Evolutionary conservation across 495 filamentous ascomycete genomes (phyloP), one percentile per base, ranked within the genome.

Genomic region (Tuber microsphaerosporum): DNA sequence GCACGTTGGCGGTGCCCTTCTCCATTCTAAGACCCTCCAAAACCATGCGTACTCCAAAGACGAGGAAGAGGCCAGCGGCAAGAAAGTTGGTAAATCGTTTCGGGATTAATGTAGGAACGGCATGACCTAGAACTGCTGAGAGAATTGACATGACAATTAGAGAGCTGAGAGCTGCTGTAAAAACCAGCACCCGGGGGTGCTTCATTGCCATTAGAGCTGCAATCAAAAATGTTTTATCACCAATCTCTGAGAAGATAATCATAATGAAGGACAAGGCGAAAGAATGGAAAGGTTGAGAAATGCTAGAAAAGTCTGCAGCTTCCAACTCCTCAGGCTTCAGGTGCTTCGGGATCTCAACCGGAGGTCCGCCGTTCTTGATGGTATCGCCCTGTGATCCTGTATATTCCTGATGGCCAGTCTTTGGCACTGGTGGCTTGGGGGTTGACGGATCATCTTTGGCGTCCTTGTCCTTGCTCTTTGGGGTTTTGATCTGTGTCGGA

Each of bases 121-220:
- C 92, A 77, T 99, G 95, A 34, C 95, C 95, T 17, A 98, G 86
- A n/a, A 99, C 86, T 22, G 95, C 96, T 10, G 95, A 98, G n/a
- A 99, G 88, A 37, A 98, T 88, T 0, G 96, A 97, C 95, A 99
- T 99, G 82, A 90, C 88, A 73, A 97, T 89, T 72, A 99, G 85
- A 37, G 95, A 97, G 76, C 89, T 87, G 80, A 98, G 93, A n/a
- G 95, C 95, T 9, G 95, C 93, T 12, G 92, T 90, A 85, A 98
- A 99, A 65, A 99, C 96, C 19, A 97, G 87, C 73, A 97, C 84
- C 45, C 94, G 92, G 68, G 95, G 91, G 82, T 99, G 94, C 79
- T 97, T 93, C 95, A 99, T 99, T 2, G 95, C 95, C 95, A 99
- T 99, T 34, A 99, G 88, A 39, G 95, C 95, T 20, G 95, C 95